Evolutionary conservation across 768 basidiomycete species (phyloP).

Genomic region (Tylopilus sp.): DNA sequence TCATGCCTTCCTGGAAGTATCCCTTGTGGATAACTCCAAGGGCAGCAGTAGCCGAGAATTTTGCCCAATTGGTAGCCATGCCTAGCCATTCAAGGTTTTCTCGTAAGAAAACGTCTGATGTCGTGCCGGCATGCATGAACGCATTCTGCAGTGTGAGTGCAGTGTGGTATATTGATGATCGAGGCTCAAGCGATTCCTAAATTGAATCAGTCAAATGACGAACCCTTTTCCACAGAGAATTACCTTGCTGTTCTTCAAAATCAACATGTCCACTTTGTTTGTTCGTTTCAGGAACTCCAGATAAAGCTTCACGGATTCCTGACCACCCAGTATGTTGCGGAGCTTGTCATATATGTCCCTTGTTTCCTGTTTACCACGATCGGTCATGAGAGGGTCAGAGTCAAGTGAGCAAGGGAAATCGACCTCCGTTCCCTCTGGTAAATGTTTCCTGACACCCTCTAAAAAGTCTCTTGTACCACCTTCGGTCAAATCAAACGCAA

Average conservation of each 20-base stretch:
- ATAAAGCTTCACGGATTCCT: constrained; percentile 89
- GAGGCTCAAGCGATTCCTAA: constrained; percentile 86
- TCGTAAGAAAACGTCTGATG: constrained; percentile 88
- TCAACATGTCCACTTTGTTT: constrained; percentile 87
- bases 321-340: constrained; percentile 81
- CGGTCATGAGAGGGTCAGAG: constrained; percentile 5
- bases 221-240: neutral
- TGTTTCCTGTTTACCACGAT: constrained; percentile 42
- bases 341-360: constrained; percentile 70
- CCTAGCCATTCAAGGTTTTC: constrained; percentile 97
- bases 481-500: constrained; percentile 94
- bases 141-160: constrained; percentile 96
- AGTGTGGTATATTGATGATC: constrained; percentile 96
- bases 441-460: constrained; percentile 62
- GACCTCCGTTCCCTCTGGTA: constrained; percentile 69
- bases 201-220: constrained; percentile 5
- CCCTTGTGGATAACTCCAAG: constrained; percentile 98
- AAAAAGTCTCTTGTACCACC: constrained; percentile 93
- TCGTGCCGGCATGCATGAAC: constrained; percentile 97
- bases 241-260: constrained; percentile 92
- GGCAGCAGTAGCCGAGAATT: constrained; percentile 95
- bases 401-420: constrained; percentile 15
- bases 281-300: constrained; percentile 94
- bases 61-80: constrained; percentile 96
- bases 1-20: constrained; percentile 89